Percentiles rank a stretch among this genome's conserved stretches.
phyloP scores from a whole-genome alignment of 805 yeast genomes.

The Pichia nanzhaoensis region DNA sequence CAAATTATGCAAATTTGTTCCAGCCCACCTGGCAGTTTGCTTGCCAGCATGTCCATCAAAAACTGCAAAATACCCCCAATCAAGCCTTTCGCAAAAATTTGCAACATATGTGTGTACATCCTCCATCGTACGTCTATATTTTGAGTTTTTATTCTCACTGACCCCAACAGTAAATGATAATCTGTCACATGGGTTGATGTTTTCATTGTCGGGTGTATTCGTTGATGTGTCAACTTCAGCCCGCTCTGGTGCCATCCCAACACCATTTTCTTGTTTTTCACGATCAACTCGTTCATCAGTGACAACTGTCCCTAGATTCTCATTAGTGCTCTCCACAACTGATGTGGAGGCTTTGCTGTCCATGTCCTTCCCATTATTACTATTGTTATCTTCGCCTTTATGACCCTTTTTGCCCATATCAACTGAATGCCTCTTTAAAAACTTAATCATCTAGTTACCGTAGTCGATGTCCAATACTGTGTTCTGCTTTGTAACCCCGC shows the following conservation, averaged over 20 bases:
- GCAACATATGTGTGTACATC: slow-evolving; percentile 92
- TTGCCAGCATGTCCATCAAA: slow-evolving; percentile 98
- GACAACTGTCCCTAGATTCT: not conserved
- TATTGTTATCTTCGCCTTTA: not conserved
- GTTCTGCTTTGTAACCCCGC: not conserved
- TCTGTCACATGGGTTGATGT: slow-evolving; percentile 41
- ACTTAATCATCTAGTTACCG: slow-evolving; percentile 12
- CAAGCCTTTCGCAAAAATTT: slow-evolving; percentile 83
- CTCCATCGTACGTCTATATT: slow-evolving; percentile 86
- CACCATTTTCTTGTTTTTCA: no score
- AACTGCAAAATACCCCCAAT: slow-evolving; percentile 92
- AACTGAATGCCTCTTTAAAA: slow-evolving; percentile 20
- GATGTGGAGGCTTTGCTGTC: not conserved
- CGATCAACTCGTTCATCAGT: no score
- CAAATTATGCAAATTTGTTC: slow-evolving; percentile 69
- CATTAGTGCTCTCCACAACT: not conserved
- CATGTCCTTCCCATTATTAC: slow-evolving; percentile 3
- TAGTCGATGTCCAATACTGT: no score
- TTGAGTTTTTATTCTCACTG: slow-evolving; percentile 78
- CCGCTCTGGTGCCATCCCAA: no score
- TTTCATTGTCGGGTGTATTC: not conserved
- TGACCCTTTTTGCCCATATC: slow-evolving; percentile 15
- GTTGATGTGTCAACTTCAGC: not conserved
- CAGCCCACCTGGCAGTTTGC: slow-evolving; percentile 92
- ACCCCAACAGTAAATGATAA: slow-evolving; percentile 82